Evolutionary conservation across 2,329 filamentous ascomycete genomes (phyloP).

Genomic region (Cylindrodendrum hubeiense): DNA sequence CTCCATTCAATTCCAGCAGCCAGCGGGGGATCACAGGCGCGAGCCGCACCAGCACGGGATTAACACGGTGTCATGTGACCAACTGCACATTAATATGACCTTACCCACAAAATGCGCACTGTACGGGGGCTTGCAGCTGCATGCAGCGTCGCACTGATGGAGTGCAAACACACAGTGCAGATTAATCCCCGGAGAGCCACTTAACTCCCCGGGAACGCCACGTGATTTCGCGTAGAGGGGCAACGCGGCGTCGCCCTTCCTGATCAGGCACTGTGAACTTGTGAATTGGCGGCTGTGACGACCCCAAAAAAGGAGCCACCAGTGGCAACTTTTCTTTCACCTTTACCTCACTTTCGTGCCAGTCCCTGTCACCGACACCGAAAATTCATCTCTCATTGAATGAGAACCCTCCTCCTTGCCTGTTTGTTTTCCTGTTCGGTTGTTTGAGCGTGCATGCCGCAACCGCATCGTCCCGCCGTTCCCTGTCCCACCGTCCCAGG

Average conservation of each 20-base stretch:
- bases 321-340: slow-evolving; percentile 43
- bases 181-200: slow-evolving; percentile 18
- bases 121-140: slow-evolving; percentile 5
- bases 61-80: slow-evolving; percentile 53
- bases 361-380: background rate
- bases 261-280: slow-evolving; percentile 41
- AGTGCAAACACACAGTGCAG: slow-evolving; percentile 19
- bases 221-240: slow-evolving; percentile 51
- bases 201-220: slow-evolving; percentile 31
- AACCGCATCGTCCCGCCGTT: slow-evolving; percentile 16
- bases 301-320: slow-evolving; percentile 40
- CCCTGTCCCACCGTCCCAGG: slow-evolving; percentile 28
- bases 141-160: slow-evolving; percentile 1
- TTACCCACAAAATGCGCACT: slow-evolving; percentile 13
- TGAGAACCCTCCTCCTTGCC: background rate
- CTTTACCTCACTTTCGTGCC: slow-evolving; percentile 19
- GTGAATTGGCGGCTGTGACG: slow-evolving; percentile 44
- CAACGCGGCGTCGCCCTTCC: slow-evolving; percentile 35
- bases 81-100: background rate
- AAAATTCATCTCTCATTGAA: slow-evolving; percentile 1
- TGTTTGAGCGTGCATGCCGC: slow-evolving; percentile 24
- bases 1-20: slow-evolving; percentile 18
- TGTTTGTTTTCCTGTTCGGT: slow-evolving; percentile 4
- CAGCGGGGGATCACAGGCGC: slow-evolving; percentile 38
- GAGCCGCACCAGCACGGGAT: slow-evolving; percentile 33